Evolutionary conservation across 768 basidiomycete species (phyloP), one percentile per base, ranked within the genome.

Genomic region (Lentinula sp.): DNA sequence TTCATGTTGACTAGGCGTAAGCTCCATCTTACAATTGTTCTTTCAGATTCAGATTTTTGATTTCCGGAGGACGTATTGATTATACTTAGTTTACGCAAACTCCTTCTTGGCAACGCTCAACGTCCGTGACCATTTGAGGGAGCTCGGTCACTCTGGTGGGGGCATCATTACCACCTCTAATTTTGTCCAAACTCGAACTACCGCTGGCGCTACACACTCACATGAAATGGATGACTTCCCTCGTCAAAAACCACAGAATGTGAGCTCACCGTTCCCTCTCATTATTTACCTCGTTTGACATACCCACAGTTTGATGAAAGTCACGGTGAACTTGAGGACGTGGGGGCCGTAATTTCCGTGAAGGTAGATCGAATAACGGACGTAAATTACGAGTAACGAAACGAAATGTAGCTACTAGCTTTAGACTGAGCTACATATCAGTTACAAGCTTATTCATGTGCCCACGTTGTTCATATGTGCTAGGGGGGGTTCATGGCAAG

Each of bases 1-100:
- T 59, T 59, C 45, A 59, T 50, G 45, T 45, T 59, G 16, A 59
- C 57, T 11, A 23, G 57, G 42, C 57, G 56, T 57, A 57, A 57
- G 56, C 21, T 9, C 8, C 18, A 21, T 48, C 46, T 5, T 5
- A 18, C 18, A 2, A 21, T 21, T 4, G 21, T 48, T 48, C 6
- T 9, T 18, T 3, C 7, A 9, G 18, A 8, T 4, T 48, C 7
- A 48, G 18, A 18, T 18, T 23, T 9, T n/a, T 48, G 46, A 48
- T 48, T 23, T 21, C 3, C 8, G 7, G n/a, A 7, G 18, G 46
- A 11, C 16, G n/a, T 18, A 8, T 39, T 39, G 7, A 8, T 39
- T 13, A 39, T 23, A 28, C 31, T 16, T 21, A 57, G 56, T 59
- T 4, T 59, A 59, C 21, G 28, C 57, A 6, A 59, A 59, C 35